Evolutionary conservation across 345 rosid species (phyloP).

Genomic region (Clausena lansium): DNA sequence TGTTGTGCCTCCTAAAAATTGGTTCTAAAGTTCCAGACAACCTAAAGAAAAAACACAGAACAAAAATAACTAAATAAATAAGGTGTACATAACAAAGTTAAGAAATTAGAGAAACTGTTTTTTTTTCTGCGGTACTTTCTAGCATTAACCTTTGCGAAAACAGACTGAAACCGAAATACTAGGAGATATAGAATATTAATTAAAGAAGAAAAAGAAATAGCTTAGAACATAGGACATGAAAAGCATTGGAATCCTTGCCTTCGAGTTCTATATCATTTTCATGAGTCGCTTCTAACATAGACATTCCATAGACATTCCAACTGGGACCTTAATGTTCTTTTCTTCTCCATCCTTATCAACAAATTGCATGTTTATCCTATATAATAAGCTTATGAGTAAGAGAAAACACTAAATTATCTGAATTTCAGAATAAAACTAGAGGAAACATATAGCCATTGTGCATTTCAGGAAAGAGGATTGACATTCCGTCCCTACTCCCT

Average conservation of each 20-base stretch:
- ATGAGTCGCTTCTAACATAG: slow-evolving; percentile 89
- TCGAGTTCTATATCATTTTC: slow-evolving; percentile 91
- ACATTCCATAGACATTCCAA: slow-evolving; percentile 90
- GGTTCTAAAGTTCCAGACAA: background rate
- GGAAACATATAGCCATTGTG: background rate
- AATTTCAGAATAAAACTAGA: background rate
- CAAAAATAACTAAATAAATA: background rate
- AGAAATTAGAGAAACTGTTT: background rate
- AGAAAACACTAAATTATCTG: slow-evolving; percentile 1
- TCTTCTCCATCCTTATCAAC: slow-evolving; percentile 93
- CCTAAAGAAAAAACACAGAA: background rate
- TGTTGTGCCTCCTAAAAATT: background rate
- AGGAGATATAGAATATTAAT: background rate
- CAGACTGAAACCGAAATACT: background rate
- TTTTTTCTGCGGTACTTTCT: background rate
- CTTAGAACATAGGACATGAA: background rate
- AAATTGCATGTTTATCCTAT: slow-evolving; percentile 82
- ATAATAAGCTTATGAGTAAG: slow-evolving; percentile 12
- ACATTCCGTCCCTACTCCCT: background rate
- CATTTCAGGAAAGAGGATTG: background rate
- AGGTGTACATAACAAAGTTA: background rate
- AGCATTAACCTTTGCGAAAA: background rate
- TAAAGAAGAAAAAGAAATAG: background rate
- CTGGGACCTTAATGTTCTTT: slow-evolving; percentile 57
- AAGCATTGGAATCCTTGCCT: slow-evolving; percentile 42